Conservation (phyloP, 176 grass and related monocot genomes). For the Sorghum bicolor region Sorghum_bicolor_NCBIv3 NC_012871.2:64820001-64820500, state of each 20-base stretch:
- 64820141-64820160: conserved; percentile 28
- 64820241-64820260: conserved; percentile 29
- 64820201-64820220: conserved; percentile 3
- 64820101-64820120: conserved; percentile 30
- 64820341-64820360: conserved; percentile 22
- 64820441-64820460: conserved; percentile 58
- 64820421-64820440: conserved; percentile 25
- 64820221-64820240: conserved; percentile 27
- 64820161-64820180: conserved; percentile 27
- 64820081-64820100: conserved; percentile 22
- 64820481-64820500: conserved; percentile 10
- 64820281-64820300: conserved; percentile 34
- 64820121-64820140: conserved; percentile 14
- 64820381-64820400: conserved; percentile 41
- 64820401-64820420: conserved; percentile 26
- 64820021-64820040: conserved; percentile 37
- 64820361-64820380: conserved; percentile 53
- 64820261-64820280: conserved; percentile 27
- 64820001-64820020: conserved; percentile 16
- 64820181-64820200: conserved; percentile 24
- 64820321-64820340: conserved; percentile 40
- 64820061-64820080: conserved; percentile 27
- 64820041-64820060: conserved; percentile 28
- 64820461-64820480: neutral
- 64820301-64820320: conserved; percentile 32